phyloP scores from a whole-genome alignment of 2,329 filamentous ascomycete genomes.

The Colletotrichum aenigma region DNA sequence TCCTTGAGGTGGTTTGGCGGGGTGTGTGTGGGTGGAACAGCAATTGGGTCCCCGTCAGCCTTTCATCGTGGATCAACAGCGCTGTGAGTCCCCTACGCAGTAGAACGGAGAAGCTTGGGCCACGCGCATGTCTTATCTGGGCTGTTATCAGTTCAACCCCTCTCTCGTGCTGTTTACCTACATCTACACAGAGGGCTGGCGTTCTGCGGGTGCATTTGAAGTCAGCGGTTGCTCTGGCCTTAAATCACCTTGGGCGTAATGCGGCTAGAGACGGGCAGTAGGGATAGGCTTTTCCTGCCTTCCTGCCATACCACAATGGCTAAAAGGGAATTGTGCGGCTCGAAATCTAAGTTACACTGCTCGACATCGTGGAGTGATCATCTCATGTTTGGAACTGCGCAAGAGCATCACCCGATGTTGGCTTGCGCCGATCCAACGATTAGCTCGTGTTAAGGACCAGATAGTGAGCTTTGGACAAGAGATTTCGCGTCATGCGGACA shows the following conservation, averaged over 20 bases:
- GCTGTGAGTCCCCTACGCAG: neutral
- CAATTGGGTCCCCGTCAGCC: neutral
- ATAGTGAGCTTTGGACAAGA: neutral
- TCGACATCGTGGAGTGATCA: neutral
- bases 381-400: neutral
- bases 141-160: neutral
- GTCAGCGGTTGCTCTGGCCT: neutral
- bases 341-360: neutral
- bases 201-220: neutral
- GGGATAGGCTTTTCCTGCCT: neutral
- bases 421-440: neutral
- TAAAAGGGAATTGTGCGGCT: neutral
- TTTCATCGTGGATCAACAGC: neutral
- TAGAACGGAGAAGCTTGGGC: neutral
- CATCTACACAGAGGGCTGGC: neutral
- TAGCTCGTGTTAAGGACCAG: neutral
- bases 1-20: conserved; percentile 9
- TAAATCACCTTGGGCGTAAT: neutral
- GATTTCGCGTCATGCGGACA: neutral
- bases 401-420: neutral
- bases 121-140: neutral
- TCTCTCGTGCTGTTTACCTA: neutral
- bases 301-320: neutral
- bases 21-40: neutral
- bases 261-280: neutral